These are phyloP conservation scores for Protomyces arabidopsidicola DNA, from an alignment of 1,139 yeast species.

Conservation along the genomic window DNA sequence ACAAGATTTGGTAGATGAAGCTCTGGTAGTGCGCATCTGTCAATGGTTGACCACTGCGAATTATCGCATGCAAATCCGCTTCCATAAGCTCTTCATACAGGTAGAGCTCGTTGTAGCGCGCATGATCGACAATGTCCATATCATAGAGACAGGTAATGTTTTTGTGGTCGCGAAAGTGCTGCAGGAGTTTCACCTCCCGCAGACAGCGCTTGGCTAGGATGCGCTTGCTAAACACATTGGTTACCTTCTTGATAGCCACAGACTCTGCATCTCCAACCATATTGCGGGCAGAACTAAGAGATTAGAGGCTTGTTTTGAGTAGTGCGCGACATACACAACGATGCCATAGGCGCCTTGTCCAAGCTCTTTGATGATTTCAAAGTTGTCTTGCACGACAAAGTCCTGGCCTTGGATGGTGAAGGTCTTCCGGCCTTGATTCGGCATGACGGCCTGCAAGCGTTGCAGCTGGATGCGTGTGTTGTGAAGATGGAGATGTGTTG, in stretches of 20 bases:
- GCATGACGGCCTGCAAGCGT: background rate
- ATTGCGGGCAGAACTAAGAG: slow-evolving; percentile 63
- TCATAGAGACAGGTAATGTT: slow-evolving; percentile 92
- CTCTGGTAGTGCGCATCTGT: slow-evolving; percentile 94
- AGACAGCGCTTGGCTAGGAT: slow-evolving; percentile 84
- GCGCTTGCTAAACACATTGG: slow-evolving; percentile 83
- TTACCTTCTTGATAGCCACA: slow-evolving; percentile 91
- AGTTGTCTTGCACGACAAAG: slow-evolving; percentile 26
- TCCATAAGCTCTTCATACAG: slow-evolving; percentile 80
- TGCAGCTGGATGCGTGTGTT: too few relatives aligned
- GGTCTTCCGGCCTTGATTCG: slow-evolving; percentile 13
- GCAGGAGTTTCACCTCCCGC: slow-evolving; percentile 77
- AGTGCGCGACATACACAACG: slow-evolving; percentile 50
- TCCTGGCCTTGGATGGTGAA: slow-evolving; percentile 25
- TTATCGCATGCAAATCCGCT: slow-evolving; percentile 96
- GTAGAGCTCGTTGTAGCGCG: slow-evolving; percentile 82
- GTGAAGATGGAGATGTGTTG: background rate
- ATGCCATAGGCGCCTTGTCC: slow-evolving; percentile 98
- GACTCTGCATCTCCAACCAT: slow-evolving; percentile 55
- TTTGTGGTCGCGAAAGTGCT: slow-evolving; percentile 88
- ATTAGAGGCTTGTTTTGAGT: background rate
- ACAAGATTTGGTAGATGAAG: slow-evolving; percentile 82
- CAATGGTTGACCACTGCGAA: slow-evolving; percentile 85
- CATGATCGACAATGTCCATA: slow-evolving; percentile 81
- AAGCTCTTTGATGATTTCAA: slow-evolving; percentile 73